Conservation (phyloP, 75 land plant genomes). For the Picea glauca region DNA sequence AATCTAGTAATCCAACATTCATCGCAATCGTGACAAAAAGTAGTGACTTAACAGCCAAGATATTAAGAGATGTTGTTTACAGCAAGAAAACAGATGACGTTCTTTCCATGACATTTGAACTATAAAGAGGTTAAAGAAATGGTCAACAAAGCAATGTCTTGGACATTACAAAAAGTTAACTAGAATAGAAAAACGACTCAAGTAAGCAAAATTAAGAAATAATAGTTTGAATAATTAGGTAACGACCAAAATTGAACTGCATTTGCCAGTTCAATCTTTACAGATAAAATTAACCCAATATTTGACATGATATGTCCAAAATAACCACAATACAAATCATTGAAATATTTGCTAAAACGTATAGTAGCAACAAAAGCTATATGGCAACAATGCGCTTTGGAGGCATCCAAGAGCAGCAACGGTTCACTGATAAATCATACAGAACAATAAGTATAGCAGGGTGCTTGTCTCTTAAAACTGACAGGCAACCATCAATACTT, state of each 20-base stretch:
- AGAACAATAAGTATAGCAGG: slow-evolving; percentile 7
- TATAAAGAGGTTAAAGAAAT: background rate
- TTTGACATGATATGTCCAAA: background rate
- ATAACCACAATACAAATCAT: background rate
- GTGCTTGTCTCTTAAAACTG: slow-evolving; percentile 13
- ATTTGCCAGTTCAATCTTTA: background rate
- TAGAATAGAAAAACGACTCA: background rate
- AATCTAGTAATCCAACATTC: background rate
- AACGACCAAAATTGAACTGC: background rate
- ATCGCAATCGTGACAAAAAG: too few species aligned
- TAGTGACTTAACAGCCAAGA: background rate
- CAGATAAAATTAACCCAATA: background rate
- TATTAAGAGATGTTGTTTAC: background rate
- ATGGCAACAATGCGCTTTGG: slow-evolving; percentile 1
- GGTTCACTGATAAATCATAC: slow-evolving; percentile 9
- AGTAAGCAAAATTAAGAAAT: background rate
- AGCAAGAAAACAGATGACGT: background rate
- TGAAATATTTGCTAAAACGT: background rate
- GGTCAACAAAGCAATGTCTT: background rate
- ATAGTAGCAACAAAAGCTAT: slow-evolving; percentile 5
- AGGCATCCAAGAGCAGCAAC: slow-evolving; percentile 8
- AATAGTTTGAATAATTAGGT: background rate
- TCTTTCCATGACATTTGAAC: background rate
- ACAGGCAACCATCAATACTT: background rate
- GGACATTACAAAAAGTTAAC: too few species aligned